Evolutionary conservation across 768 basidiomycete species (phyloP), one percentile per base, ranked within the genome.

Genomic region (Fibroporia radiculosa): DNA sequence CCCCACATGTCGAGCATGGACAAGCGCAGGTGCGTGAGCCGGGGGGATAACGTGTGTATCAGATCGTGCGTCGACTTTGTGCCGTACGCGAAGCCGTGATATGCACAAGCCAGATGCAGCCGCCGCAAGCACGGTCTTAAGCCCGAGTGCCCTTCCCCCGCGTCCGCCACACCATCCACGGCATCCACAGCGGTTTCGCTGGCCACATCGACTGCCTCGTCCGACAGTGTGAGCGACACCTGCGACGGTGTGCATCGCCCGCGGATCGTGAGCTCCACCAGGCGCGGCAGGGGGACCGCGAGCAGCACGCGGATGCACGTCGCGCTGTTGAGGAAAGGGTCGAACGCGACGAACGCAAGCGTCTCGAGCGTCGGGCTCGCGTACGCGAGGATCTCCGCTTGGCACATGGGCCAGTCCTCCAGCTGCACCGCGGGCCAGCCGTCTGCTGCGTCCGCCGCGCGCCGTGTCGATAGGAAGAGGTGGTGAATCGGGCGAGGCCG

Each of bases 1-100:
- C 50, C 50, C 55, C 55, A 56, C 32, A 51, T 45, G 28, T 53
- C 52, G 4, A 53, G 52, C 36, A 56, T 51, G 16, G 55, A 51
- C 27, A 56, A 27, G 10, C 55, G 42, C 24, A 56, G 45, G 27
- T 56, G 50, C 12, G 52, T 49, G 25, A 52, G 24, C 28, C 24
- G n/a, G 7, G 49, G 48, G 16, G 44, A 34, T 19, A 48, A 28
- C 19, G 23, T 33, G 13, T 37, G 40, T 6, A 56, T 31, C 23
- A 53, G 50, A 3, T 40, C 24, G 38, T 53, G 50, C 24, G 48
- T 47, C 2, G 48, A 45, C 8, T 48, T 28, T 12, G 52, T 53
- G 14, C 51, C 52, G 13, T 35, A 40, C 1, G 43, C 28, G 7
- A 53, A 39, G 1, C 55, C 55, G 40, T 53, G 55, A 34, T 49